Conservation (phyloP, 1,284 basidiomycete genomes). For the Heterobasidion irregulare region DNA sequence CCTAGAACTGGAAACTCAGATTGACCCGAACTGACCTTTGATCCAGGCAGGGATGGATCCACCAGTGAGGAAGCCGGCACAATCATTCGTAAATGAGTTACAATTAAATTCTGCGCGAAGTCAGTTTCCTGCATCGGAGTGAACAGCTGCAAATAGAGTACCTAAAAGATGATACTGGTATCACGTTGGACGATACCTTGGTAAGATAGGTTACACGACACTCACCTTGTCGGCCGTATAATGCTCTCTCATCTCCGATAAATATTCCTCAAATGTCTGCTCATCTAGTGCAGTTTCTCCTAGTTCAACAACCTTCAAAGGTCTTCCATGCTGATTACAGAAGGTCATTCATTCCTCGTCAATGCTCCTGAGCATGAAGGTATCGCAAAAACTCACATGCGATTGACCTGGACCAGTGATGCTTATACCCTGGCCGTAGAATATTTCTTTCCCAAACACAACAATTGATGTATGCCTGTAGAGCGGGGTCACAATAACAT, state of each 20-base stretch:
- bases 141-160: conserved; percentile 18
- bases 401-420: conserved; percentile 63
- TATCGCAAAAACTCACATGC: conserved; percentile 46
- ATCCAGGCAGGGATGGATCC: conserved; percentile 74
- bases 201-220: conserved; percentile 6
- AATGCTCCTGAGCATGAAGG: conserved; percentile 2
- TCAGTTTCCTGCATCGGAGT: conserved; percentile 2
- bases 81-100: conserved; percentile 88
- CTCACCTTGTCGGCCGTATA: conserved; percentile 83
- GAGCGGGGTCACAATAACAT: neutral
- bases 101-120: conserved; percentile 69
- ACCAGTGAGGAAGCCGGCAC: conserved; percentile 78
- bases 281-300: conserved; percentile 80
- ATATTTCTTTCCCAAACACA: conserved; percentile 77
- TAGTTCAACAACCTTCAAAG: conserved; percentile 69
- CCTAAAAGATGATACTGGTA: conserved; percentile 83
- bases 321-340: conserved; percentile 62
- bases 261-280: conserved; percentile 77
- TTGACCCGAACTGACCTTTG: conserved; percentile 35
- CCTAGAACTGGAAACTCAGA: neutral
- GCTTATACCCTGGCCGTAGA: conserved; percentile 83
- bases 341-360: conserved; percentile 5
- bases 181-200: neutral
- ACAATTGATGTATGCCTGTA: conserved; percentile 85
- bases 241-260: conserved; percentile 63